A percentile compares a stretch with the other conserved stretches of the same genome.
These are phyloP conservation scores for Chrysoporthe puriensis DNA, from an alignment of 2,329 filamentous ascomycete species.

Conservation along the genomic window DNA sequence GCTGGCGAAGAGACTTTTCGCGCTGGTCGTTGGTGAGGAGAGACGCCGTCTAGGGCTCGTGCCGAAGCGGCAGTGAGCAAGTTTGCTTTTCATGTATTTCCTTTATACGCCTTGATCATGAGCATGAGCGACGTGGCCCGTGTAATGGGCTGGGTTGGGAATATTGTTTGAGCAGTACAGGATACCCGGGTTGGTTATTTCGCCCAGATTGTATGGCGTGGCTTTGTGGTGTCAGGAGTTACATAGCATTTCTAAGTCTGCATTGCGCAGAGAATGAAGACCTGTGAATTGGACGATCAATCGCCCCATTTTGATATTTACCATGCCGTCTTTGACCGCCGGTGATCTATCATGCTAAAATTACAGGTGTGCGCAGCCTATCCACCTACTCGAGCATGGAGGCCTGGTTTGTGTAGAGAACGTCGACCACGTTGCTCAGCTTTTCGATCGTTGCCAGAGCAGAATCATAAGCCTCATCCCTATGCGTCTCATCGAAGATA, in stretches of 20 bases:
- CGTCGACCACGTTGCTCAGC: slow-evolving; percentile 94
- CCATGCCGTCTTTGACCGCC: slow-evolving; percentile 12
- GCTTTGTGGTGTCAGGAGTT: slow-evolving; percentile 22
- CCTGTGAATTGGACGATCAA: slow-evolving; percentile 4
- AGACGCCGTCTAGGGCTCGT: slow-evolving; percentile 38
- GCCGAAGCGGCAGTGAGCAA: slow-evolving; percentile 24
- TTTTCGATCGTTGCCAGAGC: slow-evolving; percentile 95
- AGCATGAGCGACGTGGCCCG: slow-evolving; percentile 18
- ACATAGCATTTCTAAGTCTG: slow-evolving; percentile 11
- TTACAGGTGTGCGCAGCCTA: slow-evolving; percentile 29
- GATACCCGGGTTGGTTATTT: slow-evolving; percentile 28
- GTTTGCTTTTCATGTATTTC: slow-evolving; percentile 25
- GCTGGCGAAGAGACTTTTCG: slow-evolving; percentile 58
- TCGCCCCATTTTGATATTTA: slow-evolving; percentile 11
- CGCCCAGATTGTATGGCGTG: slow-evolving; percentile 27
- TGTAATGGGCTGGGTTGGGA: neutral
- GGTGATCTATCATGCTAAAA: slow-evolving; percentile 34
- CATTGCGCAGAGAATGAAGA: slow-evolving; percentile 11
- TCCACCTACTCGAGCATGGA: slow-evolving; percentile 80
- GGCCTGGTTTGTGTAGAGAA: slow-evolving; percentile 96
- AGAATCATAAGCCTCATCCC: slow-evolving; percentile 92
- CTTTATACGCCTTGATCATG: slow-evolving; percentile 21
- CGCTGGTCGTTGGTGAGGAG: slow-evolving; percentile 56
- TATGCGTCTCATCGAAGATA: slow-evolving; percentile 92
- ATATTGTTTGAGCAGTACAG: slow-evolving; percentile 15